A percentile compares a stretch with the other conserved stretches of the same genome.
phyloP scores from a whole-genome alignment of 192 early-diverging fungal species.

The Coemansia sp. region DNA sequence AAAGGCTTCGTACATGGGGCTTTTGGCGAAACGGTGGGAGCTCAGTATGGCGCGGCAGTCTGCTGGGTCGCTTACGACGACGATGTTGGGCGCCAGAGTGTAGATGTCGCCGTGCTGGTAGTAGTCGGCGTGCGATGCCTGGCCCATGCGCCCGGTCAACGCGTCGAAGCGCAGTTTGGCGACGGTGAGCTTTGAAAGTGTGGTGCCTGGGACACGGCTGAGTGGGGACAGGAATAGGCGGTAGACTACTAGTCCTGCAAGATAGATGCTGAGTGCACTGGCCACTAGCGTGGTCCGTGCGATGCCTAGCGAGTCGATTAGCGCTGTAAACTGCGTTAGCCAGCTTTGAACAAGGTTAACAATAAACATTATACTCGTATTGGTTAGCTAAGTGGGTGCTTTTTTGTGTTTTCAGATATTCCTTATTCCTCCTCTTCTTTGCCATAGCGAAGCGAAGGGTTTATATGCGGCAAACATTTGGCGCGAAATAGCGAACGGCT shows the following conservation, averaged over 20 bases:
- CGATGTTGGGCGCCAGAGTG: slow-evolving; percentile 22
- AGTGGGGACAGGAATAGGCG: slow-evolving; percentile 21
- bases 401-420: too few relatives aligned
- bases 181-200: slow-evolving; percentile 6
- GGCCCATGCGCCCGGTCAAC: slow-evolving; percentile 7
- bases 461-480: too few relatives aligned
- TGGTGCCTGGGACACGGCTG: slow-evolving; percentile 18
- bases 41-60: slow-evolving; percentile 21
- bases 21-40: slow-evolving; percentile 30
- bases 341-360: too few relatives aligned
- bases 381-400: too few relatives aligned
- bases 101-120: slow-evolving; percentile 40
- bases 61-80: slow-evolving; percentile 21
- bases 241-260: slow-evolving; percentile 8
- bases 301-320: background rate
- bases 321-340: too few relatives aligned
- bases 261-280: background rate
- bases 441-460: too few relatives aligned
- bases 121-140: slow-evolving; percentile 17
- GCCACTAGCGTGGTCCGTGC: background rate
- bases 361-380: too few relatives aligned
- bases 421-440: too few relatives aligned
- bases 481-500: too few relatives aligned
- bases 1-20: slow-evolving; percentile 21
- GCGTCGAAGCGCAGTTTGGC: slow-evolving; percentile 6